Evolutionary conservation across 2,329 filamentous ascomycete species (phyloP), one percentile per base, ranked within the genome.

Genomic region (Beauveria bassiana): DNA sequence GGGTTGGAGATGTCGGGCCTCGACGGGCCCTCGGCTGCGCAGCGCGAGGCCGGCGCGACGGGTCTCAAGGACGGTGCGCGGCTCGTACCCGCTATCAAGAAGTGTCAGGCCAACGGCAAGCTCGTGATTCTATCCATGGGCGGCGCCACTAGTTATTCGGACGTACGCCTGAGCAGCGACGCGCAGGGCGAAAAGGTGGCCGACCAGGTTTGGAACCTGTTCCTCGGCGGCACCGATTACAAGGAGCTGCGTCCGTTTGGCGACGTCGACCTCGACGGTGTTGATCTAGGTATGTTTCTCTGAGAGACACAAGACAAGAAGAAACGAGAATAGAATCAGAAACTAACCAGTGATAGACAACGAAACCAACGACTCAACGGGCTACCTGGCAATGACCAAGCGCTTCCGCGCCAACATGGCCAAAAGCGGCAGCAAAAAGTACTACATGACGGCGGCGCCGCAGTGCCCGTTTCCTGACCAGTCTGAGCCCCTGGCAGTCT

Each of bases 91-190:
- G 64, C 65, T 62, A 82, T 83, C 65, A 70, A 75, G 62, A 69
- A 78, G 18, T 91, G 88, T 72, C 88, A 91, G 70, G 66, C 73
- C 9, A 76, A 83, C 64, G 81, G 81, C 64, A 91, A 90, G 73
- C 88, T 86, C 1, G 86, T 91, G 66, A 72, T 90, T 40, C 78
- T 91, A 10, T 89, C 86, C 8, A 78, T 91, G 59, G 88, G 88
- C 26, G 88, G 88, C 42, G 83, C 83, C 3, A 85, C 83, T 1
- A 88, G 88, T 70, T 84, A 77, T 40, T 85, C 89, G 70, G 85
- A 83, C 45, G 86, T 86, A 24, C 88, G 88, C 71, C 70, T 73
- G 34, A 79, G 76, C 18, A 66, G 75, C 43, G 62, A 66, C 3
- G 64, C 73, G 0, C 79, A 76, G 1, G 87, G 86, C 4, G 70